A percentile compares a stretch with the other conserved stretches of the same genome.
These are phyloP conservation scores for Cryphonectria japonica DNA, from an alignment of 2,329 filamentous ascomycete species.

Conservation along the genomic window DNA sequence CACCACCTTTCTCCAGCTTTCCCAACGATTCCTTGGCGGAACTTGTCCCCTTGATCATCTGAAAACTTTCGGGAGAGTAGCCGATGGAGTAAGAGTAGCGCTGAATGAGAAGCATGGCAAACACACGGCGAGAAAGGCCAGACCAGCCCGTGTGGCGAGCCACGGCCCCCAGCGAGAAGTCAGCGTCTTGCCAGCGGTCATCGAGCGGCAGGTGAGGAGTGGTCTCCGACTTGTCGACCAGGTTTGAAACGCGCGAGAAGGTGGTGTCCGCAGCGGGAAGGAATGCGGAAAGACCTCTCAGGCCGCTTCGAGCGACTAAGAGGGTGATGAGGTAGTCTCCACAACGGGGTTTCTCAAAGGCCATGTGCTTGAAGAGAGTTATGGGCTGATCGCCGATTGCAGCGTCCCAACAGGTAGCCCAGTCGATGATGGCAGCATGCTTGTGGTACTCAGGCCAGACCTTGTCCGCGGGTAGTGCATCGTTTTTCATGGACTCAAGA, in stretches of 20 bases:
- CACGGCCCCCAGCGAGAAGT: constrained; percentile 7
- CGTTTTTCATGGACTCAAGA: neutral
- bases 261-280: neutral
- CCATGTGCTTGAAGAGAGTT: constrained; percentile 9
- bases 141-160: constrained; percentile 8
- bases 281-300: constrained; percentile 9
- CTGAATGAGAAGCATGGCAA: constrained; percentile 14
- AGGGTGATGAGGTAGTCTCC: constrained; percentile 13
- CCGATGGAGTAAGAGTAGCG: constrained; percentile 10
- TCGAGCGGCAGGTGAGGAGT: constrained; percentile 9
- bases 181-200: constrained; percentile 10
- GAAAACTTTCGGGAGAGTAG: constrained; percentile 13
- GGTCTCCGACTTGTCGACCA: neutral
- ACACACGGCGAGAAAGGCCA: constrained; percentile 4
- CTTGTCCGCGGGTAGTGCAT: constrained; percentile 2
- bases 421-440: neutral
- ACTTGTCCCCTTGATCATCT: neutral
- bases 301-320: constrained; percentile 10
- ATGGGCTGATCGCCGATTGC: constrained; percentile 3
- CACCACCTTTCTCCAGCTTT: constrained; percentile 5
- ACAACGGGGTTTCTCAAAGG: constrained; percentile 7
- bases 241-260: constrained; percentile 5
- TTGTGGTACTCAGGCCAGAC: constrained; percentile 11
- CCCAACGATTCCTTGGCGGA: neutral
- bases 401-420: constrained; percentile 1